Conservation (phyloP, 352 stramenopile species). For the Phytophthora macrochlamydospora region DNA sequence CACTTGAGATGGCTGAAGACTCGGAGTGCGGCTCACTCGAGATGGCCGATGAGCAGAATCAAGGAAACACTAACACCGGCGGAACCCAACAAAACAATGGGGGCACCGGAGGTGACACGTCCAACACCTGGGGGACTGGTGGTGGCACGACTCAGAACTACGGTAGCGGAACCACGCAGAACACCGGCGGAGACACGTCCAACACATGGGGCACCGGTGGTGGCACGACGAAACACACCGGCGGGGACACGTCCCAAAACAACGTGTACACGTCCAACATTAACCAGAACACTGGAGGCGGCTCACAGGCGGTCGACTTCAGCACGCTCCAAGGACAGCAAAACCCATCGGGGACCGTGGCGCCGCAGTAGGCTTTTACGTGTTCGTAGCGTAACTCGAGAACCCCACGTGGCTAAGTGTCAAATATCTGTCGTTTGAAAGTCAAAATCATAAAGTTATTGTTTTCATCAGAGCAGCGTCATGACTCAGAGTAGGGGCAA, state of each 20-base stretch:
- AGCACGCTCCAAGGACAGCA: slow-evolving; percentile 10
- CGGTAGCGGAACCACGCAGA: not conserved
- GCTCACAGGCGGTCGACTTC: slow-evolving; percentile 13
- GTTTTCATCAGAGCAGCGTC: no score
- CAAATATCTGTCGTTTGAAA: no score
- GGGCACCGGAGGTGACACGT: not conserved
- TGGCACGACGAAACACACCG: no score
- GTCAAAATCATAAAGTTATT: no score
- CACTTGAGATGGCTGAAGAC: slow-evolving; percentile 22
- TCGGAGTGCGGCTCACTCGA: slow-evolving; percentile 22
- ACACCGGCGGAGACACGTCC: no score
- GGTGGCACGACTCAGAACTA: not conserved
- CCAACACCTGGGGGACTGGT: not conserved
- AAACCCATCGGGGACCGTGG: slow-evolving; percentile 7
- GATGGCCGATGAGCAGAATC: slow-evolving; percentile 14
- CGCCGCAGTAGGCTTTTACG: slow-evolving; percentile 14
- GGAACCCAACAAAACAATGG: slow-evolving; percentile 6
- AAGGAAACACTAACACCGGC: not conserved
- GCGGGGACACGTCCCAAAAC: no score
- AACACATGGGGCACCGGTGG: not conserved
- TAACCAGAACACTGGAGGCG: slow-evolving; percentile 2
- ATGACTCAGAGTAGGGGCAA: no score
- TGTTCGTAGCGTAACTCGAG: slow-evolving; percentile 11
- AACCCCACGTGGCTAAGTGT: not conserved
- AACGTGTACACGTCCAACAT: no score